Percentiles rank a stretch among this genome's conserved stretches.
These are phyloP conservation scores for Globisporangium radiosum DNA, from an alignment of 352 stramenopile genomes.

Conservation along the genomic window DNA sequence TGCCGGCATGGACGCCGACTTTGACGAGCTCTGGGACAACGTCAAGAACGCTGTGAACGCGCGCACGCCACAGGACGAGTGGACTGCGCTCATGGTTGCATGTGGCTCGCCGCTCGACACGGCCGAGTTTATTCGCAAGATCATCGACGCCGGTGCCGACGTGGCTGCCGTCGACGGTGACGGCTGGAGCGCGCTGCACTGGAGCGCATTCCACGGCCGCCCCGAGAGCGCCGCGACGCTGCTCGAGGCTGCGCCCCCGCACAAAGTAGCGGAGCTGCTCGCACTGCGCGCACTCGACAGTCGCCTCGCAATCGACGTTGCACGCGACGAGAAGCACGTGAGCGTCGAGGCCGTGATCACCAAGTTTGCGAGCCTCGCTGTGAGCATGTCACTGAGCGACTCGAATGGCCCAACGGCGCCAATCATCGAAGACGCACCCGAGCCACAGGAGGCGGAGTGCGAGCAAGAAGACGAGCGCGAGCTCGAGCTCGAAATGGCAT, in stretches of 20 bases:
- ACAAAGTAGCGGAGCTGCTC: slow-evolving; percentile 39
- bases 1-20: slow-evolving; percentile 68
- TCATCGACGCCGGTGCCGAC: slow-evolving; percentile 50
- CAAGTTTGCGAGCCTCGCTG: slow-evolving; percentile 24
- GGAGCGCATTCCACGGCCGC: slow-evolving; percentile 75
- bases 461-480: neutral
- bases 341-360: slow-evolving; percentile 60
- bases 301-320: slow-evolving; percentile 56
- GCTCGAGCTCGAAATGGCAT: slow-evolving; percentile 4
- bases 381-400: neutral
- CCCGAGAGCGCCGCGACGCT: slow-evolving; percentile 62
- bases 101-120: slow-evolving; percentile 77
- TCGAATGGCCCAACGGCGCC: neutral
- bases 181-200: slow-evolving; percentile 79
- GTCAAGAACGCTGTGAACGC: slow-evolving; percentile 63
- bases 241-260: slow-evolving; percentile 28
- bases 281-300: slow-evolving; percentile 50
- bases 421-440: neutral
- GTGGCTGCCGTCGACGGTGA: slow-evolving; percentile 65
- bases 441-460: neutral
- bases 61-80: slow-evolving; percentile 66
- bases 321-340: slow-evolving; percentile 57
- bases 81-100: slow-evolving; percentile 80
- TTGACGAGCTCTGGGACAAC: slow-evolving; percentile 54
- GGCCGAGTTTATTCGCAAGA: slow-evolving; percentile 65